Base-by-base conservation (phyloP, 768 basidiomycete genomes). In the Kwoniella sp. region DNA sequence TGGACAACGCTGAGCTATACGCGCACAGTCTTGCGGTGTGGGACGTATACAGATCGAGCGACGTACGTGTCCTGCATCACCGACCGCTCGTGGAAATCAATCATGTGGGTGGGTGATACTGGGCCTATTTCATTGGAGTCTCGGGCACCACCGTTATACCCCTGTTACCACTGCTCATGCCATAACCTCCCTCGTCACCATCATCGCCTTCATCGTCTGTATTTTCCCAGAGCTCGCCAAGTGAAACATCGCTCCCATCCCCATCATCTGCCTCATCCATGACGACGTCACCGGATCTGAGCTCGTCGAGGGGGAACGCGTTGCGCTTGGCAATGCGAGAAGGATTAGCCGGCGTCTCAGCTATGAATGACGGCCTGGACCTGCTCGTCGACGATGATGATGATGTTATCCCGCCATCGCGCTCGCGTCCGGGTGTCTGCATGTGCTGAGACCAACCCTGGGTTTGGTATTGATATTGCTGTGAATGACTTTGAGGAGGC, bases 201-300 rank as follows among this genome's bases (percentile, higher is more conserved):
- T 73, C 74, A 22, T 69, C 71, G 21, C 68, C 68, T 54, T 76
- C 74, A 26, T 76, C 74, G 53, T 76, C 74, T 15, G 74, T 76
- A 68, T 72, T 69, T 29, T 72, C 72, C 74, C 73, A 73, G 21
- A 73, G 46, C 25, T 72, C 72, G 4, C 50, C 74, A 36, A 76
- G 44, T 7, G 63, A 54, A 60, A 71, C 71, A 30, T 71, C 70
- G 25, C 57, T 58, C n/a, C 71, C 73, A 6, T 59, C 74, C 24
- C 59, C 50, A 26, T 63, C 52, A 21, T 47, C 58, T 0, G 40
- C 33, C 17, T 51, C 53, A 2, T 44, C 55, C 13, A 58, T 33
- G 5, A n/a, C 33, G 21, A 17, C 6, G 33, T 33, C 40, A 44
- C 10, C 17, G 8, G 13, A 13, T 33, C 17, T 44, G 17, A 44